Conservation (phyloP, 257 asterid genomes). For the Capsicum chinense region DNA sequence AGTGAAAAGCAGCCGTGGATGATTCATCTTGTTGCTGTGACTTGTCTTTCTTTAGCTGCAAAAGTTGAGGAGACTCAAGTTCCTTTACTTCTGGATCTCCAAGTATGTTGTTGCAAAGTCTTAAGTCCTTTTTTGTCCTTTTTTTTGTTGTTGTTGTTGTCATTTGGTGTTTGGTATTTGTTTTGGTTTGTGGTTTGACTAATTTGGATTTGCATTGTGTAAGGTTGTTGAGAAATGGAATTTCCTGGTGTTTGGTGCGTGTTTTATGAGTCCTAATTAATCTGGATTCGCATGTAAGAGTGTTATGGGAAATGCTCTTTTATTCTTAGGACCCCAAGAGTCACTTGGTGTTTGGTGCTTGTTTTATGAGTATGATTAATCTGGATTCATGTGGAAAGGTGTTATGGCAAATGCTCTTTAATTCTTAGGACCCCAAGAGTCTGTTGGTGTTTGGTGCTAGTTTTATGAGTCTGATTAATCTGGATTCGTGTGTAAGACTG, state of each 20-base stretch:
- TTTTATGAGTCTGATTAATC: no score
- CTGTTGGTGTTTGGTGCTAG: no score
- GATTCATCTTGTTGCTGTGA: slow-evolving; percentile 74
- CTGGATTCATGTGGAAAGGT: neutral
- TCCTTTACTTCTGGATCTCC: slow-evolving; percentile 76
- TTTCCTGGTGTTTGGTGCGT: neutral
- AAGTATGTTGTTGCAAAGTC: slow-evolving; percentile 46
- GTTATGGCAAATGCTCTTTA: no score
- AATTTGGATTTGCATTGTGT: neutral
- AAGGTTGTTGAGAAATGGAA: neutral
- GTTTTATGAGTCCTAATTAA: neutral
- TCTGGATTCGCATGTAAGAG: neutral
- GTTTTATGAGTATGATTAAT: neutral
- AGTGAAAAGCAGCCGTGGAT: slow-evolving; percentile 70
- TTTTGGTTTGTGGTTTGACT: neutral
- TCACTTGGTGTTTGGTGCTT: neutral
- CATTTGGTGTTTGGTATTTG: neutral
- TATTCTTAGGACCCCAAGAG: neutral
- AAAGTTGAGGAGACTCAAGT: slow-evolving; percentile 77
- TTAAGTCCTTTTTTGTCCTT: no score
- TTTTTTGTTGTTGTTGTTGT: neutral
- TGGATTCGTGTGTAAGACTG: no score
- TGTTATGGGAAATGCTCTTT: neutral
- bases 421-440: no score
- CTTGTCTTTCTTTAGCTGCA: slow-evolving; percentile 86